A percentile compares a stretch with the other conserved stretches of the same genome.
These are phyloP conservation scores for Quercus parvula DNA, from an alignment of 306 rosid species.

Conservation along the genomic window DNA sequence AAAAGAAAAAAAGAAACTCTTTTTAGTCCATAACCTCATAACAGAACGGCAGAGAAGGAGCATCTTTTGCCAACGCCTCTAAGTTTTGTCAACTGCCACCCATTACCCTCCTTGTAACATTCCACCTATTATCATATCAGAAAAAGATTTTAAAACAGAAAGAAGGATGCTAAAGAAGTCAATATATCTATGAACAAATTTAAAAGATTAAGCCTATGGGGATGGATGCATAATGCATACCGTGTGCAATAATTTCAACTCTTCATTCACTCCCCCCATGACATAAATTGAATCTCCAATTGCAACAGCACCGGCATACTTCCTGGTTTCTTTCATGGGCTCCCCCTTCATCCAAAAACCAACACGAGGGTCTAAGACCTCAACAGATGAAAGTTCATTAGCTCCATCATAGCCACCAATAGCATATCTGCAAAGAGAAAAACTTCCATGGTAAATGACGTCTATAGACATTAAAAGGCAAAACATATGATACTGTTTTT, in stretches of 20 bases:
- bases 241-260: slow-evolving; percentile 12
- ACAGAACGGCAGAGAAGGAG: slow-evolving; percentile 35
- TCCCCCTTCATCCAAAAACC: slow-evolving; percentile 35
- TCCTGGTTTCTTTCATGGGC: slow-evolving; percentile 33
- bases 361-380: slow-evolving; percentile 40
- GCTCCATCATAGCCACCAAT: slow-evolving; percentile 42
- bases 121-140: slow-evolving; percentile 36
- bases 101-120: slow-evolving; percentile 34
- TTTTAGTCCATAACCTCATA: slow-evolving; percentile 20
- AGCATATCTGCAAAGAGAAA: slow-evolving; percentile 33
- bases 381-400: slow-evolving; percentile 32
- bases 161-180: neutral
- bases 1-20: neutral
- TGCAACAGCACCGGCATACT: slow-evolving; percentile 25
- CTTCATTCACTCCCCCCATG: slow-evolving; percentile 34
- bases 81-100: slow-evolving; percentile 33
- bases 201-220: neutral
- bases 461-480: neutral
- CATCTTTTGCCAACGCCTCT: slow-evolving; percentile 43
- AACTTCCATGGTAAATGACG: neutral
- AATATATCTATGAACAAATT: neutral
- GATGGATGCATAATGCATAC: slow-evolving; percentile 14
- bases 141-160: neutral
- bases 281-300: slow-evolving; percentile 34
- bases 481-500: neutral